Conservation (phyloP, 306 rosid species). For the Nissolia schottii region DNA sequence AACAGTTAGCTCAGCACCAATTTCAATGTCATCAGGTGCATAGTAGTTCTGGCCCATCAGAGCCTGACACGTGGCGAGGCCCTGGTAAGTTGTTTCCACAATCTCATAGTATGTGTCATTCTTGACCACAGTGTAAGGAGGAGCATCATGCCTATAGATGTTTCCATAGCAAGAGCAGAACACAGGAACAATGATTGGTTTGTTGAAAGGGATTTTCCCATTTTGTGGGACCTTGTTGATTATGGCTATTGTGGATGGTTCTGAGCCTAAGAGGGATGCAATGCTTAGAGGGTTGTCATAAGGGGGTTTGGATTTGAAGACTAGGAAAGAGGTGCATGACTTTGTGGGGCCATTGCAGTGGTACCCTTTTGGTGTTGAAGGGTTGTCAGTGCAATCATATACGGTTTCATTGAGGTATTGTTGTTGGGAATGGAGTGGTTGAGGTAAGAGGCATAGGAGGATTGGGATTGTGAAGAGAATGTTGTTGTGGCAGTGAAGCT, state of each 20-base stretch:
- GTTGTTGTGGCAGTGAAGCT: not conserved
- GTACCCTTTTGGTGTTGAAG: conserved; percentile 41
- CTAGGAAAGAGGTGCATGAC: conserved; percentile 44
- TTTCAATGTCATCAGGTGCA: conserved; percentile 2
- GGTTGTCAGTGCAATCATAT: conserved; percentile 29
- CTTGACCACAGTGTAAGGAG: conserved; percentile 20
- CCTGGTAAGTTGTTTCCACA: conserved; percentile 32
- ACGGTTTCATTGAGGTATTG: conserved; percentile 29
- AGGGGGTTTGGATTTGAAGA: conserved; percentile 34
- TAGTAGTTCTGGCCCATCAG: conserved; percentile 48
- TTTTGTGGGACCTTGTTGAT: conserved; percentile 32
- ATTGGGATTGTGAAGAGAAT: conserved; percentile 15
- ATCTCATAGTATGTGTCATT: conserved; percentile 27
- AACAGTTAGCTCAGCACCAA: conserved; percentile 33
- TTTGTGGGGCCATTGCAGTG: conserved; percentile 33
- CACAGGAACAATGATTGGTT: conserved; percentile 38
- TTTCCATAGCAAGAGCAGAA: conserved; percentile 49
- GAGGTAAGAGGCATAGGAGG: conserved; percentile 18
- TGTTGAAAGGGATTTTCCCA: conserved; percentile 30
- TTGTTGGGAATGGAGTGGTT: conserved; percentile 40
- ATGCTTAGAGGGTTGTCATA: conserved; percentile 35
- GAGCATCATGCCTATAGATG: conserved; percentile 42
- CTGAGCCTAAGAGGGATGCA: conserved; percentile 45
- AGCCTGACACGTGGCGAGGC: conserved; percentile 56
- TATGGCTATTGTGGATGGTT: conserved; percentile 42